Percentiles rank a stretch among this genome's conserved stretches.
These are phyloP conservation scores for Baeospora myosura DNA, from an alignment of 1,284 basidiomycete species.

Conservation along the genomic window DNA sequence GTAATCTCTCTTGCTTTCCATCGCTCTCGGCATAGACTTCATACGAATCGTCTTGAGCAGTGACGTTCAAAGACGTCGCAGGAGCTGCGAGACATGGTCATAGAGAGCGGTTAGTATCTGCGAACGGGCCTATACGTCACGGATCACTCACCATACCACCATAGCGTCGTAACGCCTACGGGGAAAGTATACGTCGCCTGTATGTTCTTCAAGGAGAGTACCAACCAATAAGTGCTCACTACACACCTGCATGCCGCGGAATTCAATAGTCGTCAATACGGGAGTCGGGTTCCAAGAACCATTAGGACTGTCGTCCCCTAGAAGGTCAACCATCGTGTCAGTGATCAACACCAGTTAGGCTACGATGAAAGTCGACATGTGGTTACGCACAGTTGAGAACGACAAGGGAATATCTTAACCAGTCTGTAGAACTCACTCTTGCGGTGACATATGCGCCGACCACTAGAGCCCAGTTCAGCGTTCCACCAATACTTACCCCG, in stretches of 20 bases:
- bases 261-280: slow-evolving; percentile 16
- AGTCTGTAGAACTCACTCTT: slow-evolving; percentile 35
- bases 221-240: background rate
- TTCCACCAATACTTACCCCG: slow-evolving; percentile 30
- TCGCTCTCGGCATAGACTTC: background rate
- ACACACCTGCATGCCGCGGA: slow-evolving; percentile 14
- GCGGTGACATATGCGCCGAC: slow-evolving; percentile 46
- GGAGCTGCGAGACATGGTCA: background rate
- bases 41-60: background rate
- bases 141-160: slow-evolving; percentile 22
- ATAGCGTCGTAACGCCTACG: slow-evolving; percentile 31
- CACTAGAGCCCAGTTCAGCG: slow-evolving; percentile 37
- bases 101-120: background rate
- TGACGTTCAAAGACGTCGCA: background rate
- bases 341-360: too few species aligned
- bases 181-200: slow-evolving; percentile 33
- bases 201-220: background rate
- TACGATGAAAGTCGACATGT: background rate
- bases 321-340: background rate
- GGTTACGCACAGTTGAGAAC: slow-evolving; percentile 35
- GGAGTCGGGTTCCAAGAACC: slow-evolving; percentile 19
- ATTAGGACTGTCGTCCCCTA: slow-evolving; percentile 35
- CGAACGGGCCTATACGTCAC: background rate
- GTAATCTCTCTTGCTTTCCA: background rate
- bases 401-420: slow-evolving; percentile 43